Percentiles rank a stretch among this genome's conserved stretches.
Conservation (phyloP, 2,329 filamentous ascomycete species). For the Dactylellina leptospora region DNA sequence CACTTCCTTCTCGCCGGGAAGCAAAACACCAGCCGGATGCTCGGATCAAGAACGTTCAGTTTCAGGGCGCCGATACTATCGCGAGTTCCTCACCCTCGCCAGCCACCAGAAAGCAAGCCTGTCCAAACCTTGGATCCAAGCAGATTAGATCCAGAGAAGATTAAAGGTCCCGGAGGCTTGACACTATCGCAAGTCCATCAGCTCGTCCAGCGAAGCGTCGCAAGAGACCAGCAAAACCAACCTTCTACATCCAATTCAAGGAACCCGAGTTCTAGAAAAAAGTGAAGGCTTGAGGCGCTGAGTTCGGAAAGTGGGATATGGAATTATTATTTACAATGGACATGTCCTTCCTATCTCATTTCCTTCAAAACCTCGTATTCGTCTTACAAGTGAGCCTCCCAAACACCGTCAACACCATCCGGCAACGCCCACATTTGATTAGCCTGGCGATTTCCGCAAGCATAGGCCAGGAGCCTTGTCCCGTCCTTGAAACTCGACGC, state of each 20-base stretch:
- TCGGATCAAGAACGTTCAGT: too few species aligned
- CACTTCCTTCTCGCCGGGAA: too few species aligned
- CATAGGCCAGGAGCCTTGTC: slow-evolving; percentile 35
- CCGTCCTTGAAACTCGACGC: slow-evolving; percentile 51
- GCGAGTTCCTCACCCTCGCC: neutral
- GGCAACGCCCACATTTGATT: slow-evolving; percentile 47
- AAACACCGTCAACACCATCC: slow-evolving; percentile 29
- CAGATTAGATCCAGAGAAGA: slow-evolving; percentile 18
- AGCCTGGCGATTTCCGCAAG: slow-evolving; percentile 37
- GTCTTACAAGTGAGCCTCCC: slow-evolving; percentile 4
- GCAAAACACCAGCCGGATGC: too few species aligned
- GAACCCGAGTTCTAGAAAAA: neutral
- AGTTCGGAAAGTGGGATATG: too few species aligned
- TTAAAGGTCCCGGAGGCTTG: slow-evolving; percentile 26
- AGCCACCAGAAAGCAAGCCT: neutral
- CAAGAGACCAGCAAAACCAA: slow-evolving; percentile 4
- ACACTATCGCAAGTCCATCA: slow-evolving; percentile 17
- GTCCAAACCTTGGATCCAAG: too few species aligned
- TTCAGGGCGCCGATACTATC: neutral
- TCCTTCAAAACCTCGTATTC: neutral
- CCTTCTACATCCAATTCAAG: neutral
- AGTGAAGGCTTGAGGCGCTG: too few species aligned
- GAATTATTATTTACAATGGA: too few species aligned
- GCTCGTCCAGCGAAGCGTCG: slow-evolving; percentile 6
- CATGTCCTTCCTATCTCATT: neutral